Base-by-base conservation (phyloP, 1,139 yeast species). In the Yamadazyma atmosphaerica region DNA sequence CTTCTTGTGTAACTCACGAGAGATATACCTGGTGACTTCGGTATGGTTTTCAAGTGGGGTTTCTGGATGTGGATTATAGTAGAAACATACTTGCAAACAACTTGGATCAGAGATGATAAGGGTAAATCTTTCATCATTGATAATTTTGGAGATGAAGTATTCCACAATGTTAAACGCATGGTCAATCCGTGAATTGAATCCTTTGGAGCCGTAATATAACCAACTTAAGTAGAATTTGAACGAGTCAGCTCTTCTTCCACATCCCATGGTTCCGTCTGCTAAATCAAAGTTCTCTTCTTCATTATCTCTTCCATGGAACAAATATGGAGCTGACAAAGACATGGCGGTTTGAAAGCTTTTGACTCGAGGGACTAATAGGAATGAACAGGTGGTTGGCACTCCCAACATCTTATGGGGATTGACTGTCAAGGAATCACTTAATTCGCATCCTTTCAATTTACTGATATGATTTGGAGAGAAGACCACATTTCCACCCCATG, bases 221-320 rank as follows among this genome's bases (percentile, higher is more conserved):
- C 96, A 87, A 0, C 86, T 81, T 58, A 87, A 60, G 58, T 84
- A 86, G 52, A 87, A 72, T 61, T 87, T 87, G 56, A 87, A 67
- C 1, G 94, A 78, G 58, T 87, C 96, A 0, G 94, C 81, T 39
- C 96, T 72, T 50, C 96, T 77, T 5, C 96, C 96, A 58, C 96
- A 87, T 6, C 95, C 95, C 94, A 87, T 83, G 5, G 96, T 87
- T 8, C 95, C 95, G 55, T 86, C 94, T 0, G 94, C 96, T 43
- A 87, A 72, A 51, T 87, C 96, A 54, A 69, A 85, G 56, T 81
- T 80, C 45, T 81, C 87, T 14, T 65, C 72, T 31, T 62, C 69
- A 9, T 66, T 71, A 27, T 71, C 71, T n/a, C 68, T 54, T 26
- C 79, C 79, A 54, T 87, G 96, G 73, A 86, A 87, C 34, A 87